Conservation (phyloP, 139 green algal genomes). For the Chlorella sp. region DNA sequence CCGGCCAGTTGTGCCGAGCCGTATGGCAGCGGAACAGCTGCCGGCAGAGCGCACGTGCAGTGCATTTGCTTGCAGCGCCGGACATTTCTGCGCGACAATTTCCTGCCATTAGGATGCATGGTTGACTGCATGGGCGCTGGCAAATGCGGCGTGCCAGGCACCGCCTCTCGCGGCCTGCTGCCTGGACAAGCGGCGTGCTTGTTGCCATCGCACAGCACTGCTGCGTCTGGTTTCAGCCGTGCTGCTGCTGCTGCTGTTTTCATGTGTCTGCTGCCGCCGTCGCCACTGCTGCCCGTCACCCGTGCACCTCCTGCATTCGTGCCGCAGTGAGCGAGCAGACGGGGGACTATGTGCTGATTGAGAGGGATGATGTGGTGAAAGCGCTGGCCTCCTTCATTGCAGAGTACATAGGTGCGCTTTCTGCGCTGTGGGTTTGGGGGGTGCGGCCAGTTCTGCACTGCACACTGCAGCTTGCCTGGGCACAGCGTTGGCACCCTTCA, state of each 20-base stretch:
- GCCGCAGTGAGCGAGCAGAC: constrained; percentile 32
- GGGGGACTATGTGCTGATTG: constrained; percentile 58
- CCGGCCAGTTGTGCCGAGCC: too few relatives aligned
- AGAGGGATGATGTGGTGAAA: constrained; percentile 58
- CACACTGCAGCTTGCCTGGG: too few relatives aligned
- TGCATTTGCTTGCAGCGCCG: too few relatives aligned
- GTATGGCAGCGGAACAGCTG: too few relatives aligned
- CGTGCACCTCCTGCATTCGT: too few relatives aligned
- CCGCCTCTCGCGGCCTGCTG: not conserved
- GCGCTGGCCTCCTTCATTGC: constrained; percentile 59
- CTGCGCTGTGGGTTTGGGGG: not conserved
- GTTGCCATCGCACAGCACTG: too few relatives aligned
- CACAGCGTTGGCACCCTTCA: too few relatives aligned
- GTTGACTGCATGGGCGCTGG: not conserved
- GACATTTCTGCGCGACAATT: not conserved
- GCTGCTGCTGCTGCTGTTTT: too few relatives aligned
- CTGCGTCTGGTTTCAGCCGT: too few relatives aligned
- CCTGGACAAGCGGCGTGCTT: not conserved
- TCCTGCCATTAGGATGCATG: not conserved
- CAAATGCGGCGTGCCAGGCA: too few relatives aligned
- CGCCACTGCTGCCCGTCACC: too few relatives aligned
- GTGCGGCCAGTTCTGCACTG: not conserved
- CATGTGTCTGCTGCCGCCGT: not conserved
- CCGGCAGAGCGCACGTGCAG: too few relatives aligned
- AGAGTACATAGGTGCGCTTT: constrained; percentile 47